These are phyloP conservation scores for Solanum sparsipilum DNA, from an alignment of 257 asterid species.

Conservation along the genomic window DNA sequence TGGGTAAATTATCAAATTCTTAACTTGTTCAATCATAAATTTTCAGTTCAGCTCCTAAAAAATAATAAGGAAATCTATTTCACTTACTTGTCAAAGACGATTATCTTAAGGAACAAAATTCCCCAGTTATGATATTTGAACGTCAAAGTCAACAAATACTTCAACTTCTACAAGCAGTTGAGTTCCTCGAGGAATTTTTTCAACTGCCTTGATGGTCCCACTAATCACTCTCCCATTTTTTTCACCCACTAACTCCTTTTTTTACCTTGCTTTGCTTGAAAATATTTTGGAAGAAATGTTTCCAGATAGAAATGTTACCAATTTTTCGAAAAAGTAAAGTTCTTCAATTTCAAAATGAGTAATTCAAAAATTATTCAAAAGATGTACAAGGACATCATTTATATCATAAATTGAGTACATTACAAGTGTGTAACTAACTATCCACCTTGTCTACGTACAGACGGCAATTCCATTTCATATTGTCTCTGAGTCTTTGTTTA, in stretches of 20 bases:
- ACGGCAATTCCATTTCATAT: background rate
- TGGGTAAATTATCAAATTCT: background rate
- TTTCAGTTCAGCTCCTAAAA: background rate
- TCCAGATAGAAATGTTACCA: background rate
- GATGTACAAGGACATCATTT: background rate
- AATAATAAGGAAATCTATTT: background rate
- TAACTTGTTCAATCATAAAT: background rate
- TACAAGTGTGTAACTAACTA: background rate
- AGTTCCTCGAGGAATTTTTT: background rate
- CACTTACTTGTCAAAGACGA: background rate
- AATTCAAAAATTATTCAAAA: background rate
- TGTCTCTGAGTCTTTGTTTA: background rate
- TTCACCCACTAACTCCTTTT: background rate
- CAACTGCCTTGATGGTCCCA: background rate
- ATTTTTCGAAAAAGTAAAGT: background rate
- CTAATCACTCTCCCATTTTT: background rate
- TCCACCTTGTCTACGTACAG: background rate
- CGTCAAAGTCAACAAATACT: background rate
- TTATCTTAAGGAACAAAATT: background rate
- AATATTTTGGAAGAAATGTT: background rate
- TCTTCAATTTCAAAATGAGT: background rate
- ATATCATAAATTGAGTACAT: background rate
- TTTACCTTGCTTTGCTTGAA: background rate
- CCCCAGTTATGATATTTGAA: background rate
- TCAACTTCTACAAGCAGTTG: background rate